These are phyloP conservation scores for Noccaea bulbosa DNA, from an alignment of 345 rosid genomes.

Conservation along the genomic window DNA sequence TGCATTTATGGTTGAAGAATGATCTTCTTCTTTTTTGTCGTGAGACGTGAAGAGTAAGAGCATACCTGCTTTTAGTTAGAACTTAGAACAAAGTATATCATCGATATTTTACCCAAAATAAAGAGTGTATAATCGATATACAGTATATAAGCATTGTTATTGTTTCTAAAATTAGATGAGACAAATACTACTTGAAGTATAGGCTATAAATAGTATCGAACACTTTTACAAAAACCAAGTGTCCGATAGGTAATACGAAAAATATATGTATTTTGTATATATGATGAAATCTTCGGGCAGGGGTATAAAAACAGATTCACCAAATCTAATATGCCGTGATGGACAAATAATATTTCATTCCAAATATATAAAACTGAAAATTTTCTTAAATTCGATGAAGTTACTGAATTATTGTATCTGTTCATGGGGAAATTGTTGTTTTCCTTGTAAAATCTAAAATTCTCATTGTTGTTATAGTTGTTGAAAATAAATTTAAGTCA, in stretches of 20 bases:
- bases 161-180: conserved; percentile 23
- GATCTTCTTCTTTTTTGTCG: conserved; percentile 23
- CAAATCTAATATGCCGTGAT: not conserved
- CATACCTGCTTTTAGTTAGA: conserved; percentile 26
- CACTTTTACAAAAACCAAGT: not conserved
- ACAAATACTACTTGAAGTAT: conserved; percentile 7
- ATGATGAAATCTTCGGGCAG: not conserved
- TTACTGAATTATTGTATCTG: not conserved
- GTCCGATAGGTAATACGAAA: not conserved
- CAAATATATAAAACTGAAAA: not conserved
- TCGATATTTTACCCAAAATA: not conserved
- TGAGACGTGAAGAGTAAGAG: conserved; percentile 24
- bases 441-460: not conserved
- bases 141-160: conserved; percentile 10
- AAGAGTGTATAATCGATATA: not conserved
- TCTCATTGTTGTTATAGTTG: too few species aligned
- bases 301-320: not conserved
- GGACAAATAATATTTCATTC: not conserved
- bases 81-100: conserved; percentile 18
- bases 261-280: not conserved
- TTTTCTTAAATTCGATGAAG: not conserved
- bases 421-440: not conserved
- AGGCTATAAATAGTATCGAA: conserved; percentile 21
- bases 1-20: conserved; percentile 36
- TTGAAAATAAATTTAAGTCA: not conserved